These are phyloP conservation scores for Candida michaelii DNA, from an alignment of 805 yeast species.

Conservation along the genomic window DNA sequence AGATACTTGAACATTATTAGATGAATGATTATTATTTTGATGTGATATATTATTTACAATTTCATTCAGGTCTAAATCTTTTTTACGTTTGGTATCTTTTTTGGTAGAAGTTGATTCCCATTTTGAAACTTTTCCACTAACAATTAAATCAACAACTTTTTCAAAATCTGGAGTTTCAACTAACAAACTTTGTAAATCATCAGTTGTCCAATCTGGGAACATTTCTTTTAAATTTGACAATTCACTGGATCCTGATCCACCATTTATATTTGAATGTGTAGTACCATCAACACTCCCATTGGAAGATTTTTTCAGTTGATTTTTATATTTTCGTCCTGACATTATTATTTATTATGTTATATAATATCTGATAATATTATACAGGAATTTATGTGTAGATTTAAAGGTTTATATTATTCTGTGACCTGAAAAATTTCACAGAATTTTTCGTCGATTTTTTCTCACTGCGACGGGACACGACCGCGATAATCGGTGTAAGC, in stretches of 20 bases:
- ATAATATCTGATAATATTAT: constrained; percentile 4
- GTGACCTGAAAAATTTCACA: constrained; percentile 6
- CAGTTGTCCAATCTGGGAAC: constrained; percentile 93
- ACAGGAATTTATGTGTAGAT: constrained; percentile 5
- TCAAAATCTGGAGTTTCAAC: constrained; percentile 78
- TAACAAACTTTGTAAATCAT: constrained; percentile 75
- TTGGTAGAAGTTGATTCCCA: constrained; percentile 85
- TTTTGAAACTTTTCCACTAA: constrained; percentile 84
- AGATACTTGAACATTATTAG: constrained; percentile 6
- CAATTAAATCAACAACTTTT: constrained; percentile 79
- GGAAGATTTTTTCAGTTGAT: constrained; percentile 43
- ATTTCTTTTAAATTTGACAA: constrained; percentile 71
- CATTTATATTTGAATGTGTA: constrained; percentile 4
- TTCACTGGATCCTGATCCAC: constrained; percentile 18
- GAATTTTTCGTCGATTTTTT: constrained; percentile 11
- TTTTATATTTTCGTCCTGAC: constrained; percentile 44
- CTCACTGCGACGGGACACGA: constrained; percentile 11
- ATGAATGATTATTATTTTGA: neutral
- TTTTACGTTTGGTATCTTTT: constrained; percentile 46
- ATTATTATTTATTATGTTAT: constrained; percentile 8
- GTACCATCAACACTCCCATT: constrained; percentile 19
- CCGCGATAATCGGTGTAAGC: too few species aligned
- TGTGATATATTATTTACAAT: constrained; percentile 6
- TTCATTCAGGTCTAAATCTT: constrained; percentile 15
- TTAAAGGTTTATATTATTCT: constrained; percentile 4